Evolutionary conservation across 2,329 filamentous ascomycete species (phyloP).

Genomic region (Alternaria metachromatica): DNA sequence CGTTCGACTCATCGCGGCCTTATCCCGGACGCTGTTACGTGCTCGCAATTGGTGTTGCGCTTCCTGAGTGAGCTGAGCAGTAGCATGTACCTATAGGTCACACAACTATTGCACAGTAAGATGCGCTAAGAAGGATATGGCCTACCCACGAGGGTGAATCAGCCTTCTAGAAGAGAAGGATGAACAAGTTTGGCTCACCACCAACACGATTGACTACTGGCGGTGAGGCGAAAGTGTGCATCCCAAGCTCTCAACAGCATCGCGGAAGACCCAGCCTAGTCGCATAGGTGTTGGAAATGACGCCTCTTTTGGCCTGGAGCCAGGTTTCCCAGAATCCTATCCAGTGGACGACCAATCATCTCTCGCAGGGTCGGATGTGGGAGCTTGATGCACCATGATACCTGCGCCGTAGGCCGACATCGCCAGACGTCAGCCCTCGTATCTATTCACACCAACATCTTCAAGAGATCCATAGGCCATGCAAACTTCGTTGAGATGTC

Average conservation of each 20-base stretch:
- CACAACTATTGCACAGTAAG: neutral
- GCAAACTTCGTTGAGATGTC: neutral
- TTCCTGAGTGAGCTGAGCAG: neutral
- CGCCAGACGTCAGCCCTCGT: neutral
- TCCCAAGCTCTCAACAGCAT: neutral
- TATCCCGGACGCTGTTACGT: neutral
- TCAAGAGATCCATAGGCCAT: neutral
- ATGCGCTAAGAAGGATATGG: neutral
- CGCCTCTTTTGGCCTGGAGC: neutral
- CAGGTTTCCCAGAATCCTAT: neutral
- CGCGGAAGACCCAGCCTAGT: neutral
- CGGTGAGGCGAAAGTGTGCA: neutral
- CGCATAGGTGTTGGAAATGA: neutral
- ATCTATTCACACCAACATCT: neutral
- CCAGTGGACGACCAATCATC: neutral
- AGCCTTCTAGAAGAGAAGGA: neutral
- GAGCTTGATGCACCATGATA: neutral
- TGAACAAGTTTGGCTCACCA: neutral
- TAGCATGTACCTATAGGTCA: conserved; percentile 1
- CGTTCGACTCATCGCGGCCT: neutral
- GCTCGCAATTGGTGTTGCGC: neutral
- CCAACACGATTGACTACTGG: neutral
- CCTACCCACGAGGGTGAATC: neutral
- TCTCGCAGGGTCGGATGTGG: neutral
- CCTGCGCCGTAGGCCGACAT: neutral